Evolutionary conservation across 1,139 yeast genomes (phyloP).

Genomic region (Yamadazyma kanchanaburiensis): DNA sequence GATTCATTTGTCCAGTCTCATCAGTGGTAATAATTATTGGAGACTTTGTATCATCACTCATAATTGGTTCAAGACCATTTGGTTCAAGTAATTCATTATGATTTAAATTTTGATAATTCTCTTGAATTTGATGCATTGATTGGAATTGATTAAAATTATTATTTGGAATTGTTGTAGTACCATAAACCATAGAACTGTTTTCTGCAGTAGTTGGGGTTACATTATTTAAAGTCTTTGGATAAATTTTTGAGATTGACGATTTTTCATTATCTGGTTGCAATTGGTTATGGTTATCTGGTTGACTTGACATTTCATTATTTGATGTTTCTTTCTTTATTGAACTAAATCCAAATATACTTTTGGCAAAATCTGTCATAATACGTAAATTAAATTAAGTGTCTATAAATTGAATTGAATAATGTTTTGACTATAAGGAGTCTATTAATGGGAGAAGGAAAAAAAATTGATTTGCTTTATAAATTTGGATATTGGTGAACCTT

Average conservation of each 20-base stretch:
- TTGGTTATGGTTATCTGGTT: conserved; percentile 2
- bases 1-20: conserved; percentile 37
- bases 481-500: too few species aligned
- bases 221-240: conserved; percentile 13
- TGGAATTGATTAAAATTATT: conserved; percentile 8
- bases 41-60: not conserved
- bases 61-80: not conserved
- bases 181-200: conserved; percentile 61
- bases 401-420: conserved; percentile 1
- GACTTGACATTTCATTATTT: conserved; percentile 1
- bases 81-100: not conserved
- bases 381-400: too few species aligned
- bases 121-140: conserved; percentile 9
- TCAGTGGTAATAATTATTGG: conserved; percentile 47
- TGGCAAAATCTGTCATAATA: conserved; percentile 62
- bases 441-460: too few species aligned
- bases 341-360: conserved; percentile 57
- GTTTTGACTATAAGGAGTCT: too few species aligned
- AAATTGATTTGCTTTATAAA: too few species aligned
- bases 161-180: conserved; percentile 40
- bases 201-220: conserved; percentile 66
- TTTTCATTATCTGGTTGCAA: conserved; percentile 2
- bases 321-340: conserved; percentile 31
- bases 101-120: conserved; percentile 7
- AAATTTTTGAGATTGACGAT: conserved; percentile 18